Evolutionary conservation across 139 green algal species (phyloP).

Genomic region (Astrephomene gubernaculifera): DNA sequence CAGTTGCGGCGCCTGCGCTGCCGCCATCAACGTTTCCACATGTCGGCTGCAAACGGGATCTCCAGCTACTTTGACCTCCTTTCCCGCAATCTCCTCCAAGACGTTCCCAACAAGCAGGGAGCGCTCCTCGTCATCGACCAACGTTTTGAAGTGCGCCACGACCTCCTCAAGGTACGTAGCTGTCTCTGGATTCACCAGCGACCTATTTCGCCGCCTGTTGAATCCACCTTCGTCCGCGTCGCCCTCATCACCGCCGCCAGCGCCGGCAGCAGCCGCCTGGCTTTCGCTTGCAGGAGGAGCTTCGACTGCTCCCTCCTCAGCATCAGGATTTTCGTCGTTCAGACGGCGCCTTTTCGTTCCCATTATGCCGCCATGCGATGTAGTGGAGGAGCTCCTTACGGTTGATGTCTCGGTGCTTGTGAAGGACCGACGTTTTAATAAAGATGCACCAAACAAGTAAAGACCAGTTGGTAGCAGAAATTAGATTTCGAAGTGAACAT

Average conservation of each 20-base stretch:
- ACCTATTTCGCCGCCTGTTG: neutral
- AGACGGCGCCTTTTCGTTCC: neutral
- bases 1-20: slow-evolving; percentile 53
- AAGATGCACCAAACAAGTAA: no score
- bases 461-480: no score
- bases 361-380: slow-evolving; percentile 4
- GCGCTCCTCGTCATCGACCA: slow-evolving; percentile 75
- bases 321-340: neutral
- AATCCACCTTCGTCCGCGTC: neutral
- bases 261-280: neutral
- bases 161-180: slow-evolving; percentile 60
- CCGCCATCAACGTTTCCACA: slow-evolving; percentile 75
- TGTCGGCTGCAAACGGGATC: slow-evolving; percentile 65
- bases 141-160: slow-evolving; percentile 59
- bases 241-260: neutral
- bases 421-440: no score
- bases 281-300: neutral
- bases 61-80: slow-evolving; percentile 44
- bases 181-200: slow-evolving; percentile 11
- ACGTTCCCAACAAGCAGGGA: slow-evolving; percentile 74
- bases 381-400: no score
- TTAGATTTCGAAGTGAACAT: no score
- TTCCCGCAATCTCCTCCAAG: slow-evolving; percentile 70
- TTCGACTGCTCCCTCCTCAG: neutral
- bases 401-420: no score